phyloP scores from a whole-genome alignment of 345 rosid species.

The Citrus australasica region DNA sequence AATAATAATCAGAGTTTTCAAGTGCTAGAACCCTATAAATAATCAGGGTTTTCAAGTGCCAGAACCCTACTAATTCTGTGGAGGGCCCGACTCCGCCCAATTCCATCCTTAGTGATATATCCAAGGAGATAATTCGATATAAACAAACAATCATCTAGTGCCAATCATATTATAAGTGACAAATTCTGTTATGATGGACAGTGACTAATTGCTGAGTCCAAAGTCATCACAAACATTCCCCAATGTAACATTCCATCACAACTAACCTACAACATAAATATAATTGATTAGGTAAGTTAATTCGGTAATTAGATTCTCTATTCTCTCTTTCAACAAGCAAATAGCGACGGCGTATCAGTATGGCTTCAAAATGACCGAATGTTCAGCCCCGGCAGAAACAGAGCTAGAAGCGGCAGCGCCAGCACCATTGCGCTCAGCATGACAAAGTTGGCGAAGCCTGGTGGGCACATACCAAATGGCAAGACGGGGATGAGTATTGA shows the following conservation, averaged over 20 bases:
- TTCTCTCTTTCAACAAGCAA: not conserved
- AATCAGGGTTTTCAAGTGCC: too few relatives aligned
- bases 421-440: constrained; percentile 60
- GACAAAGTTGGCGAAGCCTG: constrained; percentile 93
- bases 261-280: not conserved
- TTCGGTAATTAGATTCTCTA: not conserved
- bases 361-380: constrained; percentile 24
- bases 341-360: not conserved
- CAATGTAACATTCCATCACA: not conserved
- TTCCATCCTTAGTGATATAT: too few relatives aligned
- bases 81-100: too few relatives aligned
- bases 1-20: too few relatives aligned
- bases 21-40: too few relatives aligned
- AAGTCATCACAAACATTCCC: not conserved
- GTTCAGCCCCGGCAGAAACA: constrained; percentile 35
- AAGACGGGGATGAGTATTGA: constrained; percentile 88
- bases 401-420: constrained; percentile 28
- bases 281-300: not conserved
- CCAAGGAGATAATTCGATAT: too few relatives aligned
- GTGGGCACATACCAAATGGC: constrained; percentile 95
- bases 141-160: not conserved
- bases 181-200: not conserved
- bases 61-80: too few relatives aligned
- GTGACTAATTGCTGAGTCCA: not conserved
- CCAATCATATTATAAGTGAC: not conserved